These are phyloP conservation scores for Cladosporium sp. DNA, from an alignment of 2,329 filamentous ascomycete genomes.

Conservation along the genomic window DNA sequence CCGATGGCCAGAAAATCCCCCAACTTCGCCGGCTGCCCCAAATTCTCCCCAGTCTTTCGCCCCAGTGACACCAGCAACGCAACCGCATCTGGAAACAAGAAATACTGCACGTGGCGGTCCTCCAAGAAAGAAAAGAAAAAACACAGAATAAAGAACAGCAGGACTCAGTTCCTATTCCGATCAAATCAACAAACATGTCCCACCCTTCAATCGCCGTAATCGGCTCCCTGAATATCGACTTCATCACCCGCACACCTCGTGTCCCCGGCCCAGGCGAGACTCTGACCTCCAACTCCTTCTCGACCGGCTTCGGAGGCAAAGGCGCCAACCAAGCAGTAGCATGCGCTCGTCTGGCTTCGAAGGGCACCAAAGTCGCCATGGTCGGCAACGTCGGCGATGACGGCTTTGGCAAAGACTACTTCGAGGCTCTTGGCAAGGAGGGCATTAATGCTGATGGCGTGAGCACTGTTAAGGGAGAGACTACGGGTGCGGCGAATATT, in stretches of 20 bases:
- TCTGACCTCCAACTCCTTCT: constrained; percentile 72
- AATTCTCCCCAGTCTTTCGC: constrained; percentile 5
- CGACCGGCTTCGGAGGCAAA: constrained; percentile 82
- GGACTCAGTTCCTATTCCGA: too few species aligned
- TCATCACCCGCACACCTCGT: constrained; percentile 81
- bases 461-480: constrained; percentile 37
- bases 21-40: background rate
- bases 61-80: background rate
- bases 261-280: constrained; percentile 85
- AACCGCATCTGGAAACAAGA: background rate
- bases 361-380: constrained; percentile 43
- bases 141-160: background rate
- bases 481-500: constrained; percentile 47
- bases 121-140: background rate
- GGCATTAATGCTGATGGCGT: constrained; percentile 41
- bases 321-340: constrained; percentile 85
- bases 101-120: background rate
- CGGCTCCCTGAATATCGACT: constrained; percentile 91
- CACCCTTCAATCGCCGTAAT: constrained; percentile 66
- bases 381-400: constrained; percentile 48
- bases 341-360: constrained; percentile 25
- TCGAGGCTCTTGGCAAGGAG: constrained; percentile 40
- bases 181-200: constrained; percentile 1
- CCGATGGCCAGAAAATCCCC: background rate
- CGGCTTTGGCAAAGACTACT: constrained; percentile 36